Conservation (phyloP, 805 yeast genomes). For the Saccharomycopsis sp. region DNA sequence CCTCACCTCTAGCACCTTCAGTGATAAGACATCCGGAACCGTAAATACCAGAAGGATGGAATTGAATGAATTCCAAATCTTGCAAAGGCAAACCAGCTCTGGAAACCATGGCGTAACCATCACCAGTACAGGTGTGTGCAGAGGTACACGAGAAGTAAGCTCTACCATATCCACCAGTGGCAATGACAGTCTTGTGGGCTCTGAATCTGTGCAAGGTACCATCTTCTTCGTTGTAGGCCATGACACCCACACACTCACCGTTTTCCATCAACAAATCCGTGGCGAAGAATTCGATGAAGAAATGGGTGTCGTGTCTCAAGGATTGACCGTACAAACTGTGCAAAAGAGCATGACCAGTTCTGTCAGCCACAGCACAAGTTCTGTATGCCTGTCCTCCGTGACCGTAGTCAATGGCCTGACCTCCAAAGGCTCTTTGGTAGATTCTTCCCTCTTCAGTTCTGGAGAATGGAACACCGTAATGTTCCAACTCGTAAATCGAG, state of each 20-base stretch:
- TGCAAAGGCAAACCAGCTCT: conserved; percentile 98
- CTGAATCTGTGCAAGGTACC: conserved; percentile 97
- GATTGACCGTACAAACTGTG: conserved; percentile 97
- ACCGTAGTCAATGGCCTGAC: conserved; percentile 91
- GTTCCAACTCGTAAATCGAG: conserved; percentile 93
- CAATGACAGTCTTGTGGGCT: conserved; percentile 92
- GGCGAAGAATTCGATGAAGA: conserved; percentile 96
- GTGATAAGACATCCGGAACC: conserved; percentile 99
- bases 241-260: conserved; percentile 93
- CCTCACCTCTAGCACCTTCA: conserved; percentile 99
- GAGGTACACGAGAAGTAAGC: conserved; percentile 98
- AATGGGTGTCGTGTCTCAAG: conserved; percentile 92
- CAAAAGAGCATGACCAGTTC: conserved; percentile 96
- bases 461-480: conserved; percentile 97
- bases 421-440: conserved; percentile 99
- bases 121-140: conserved; percentile 99
- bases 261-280: conserved; percentile 90
- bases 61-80: conserved; percentile 95
- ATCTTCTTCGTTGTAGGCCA: conserved; percentile 97
- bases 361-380: conserved; percentile 98
- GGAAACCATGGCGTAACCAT: conserved; percentile 96
- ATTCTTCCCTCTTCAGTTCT: conserved; percentile 95
- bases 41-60: conserved; percentile 99
- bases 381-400: conserved; percentile 99
- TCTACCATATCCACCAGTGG: conserved; percentile 99